Conservation (phyloP, 1,284 basidiomycete genomes). For the Ustilago shanxiensis region DNA sequence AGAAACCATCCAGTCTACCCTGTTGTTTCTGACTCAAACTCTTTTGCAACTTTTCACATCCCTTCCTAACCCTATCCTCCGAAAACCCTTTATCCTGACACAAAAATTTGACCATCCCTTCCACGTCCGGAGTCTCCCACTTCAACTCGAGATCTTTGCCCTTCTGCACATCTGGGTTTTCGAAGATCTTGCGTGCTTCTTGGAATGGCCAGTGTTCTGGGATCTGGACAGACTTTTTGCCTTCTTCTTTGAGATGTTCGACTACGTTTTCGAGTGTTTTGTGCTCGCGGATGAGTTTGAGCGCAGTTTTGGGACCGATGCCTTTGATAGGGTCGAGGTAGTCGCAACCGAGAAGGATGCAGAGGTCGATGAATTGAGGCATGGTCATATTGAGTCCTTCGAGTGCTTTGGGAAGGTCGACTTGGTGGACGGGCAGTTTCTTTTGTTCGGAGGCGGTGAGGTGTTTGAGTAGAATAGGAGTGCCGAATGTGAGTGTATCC, state of each 20-base stretch:
- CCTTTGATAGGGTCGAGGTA: slow-evolving; percentile 97
- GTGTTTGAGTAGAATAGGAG: slow-evolving; percentile 92
- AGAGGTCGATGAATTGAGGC: slow-evolving; percentile 95
- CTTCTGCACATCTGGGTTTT: slow-evolving; percentile 87
- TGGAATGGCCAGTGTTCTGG: slow-evolving; percentile 98
- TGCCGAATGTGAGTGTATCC: slow-evolving; percentile 96
- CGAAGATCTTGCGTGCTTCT: slow-evolving; percentile 90
- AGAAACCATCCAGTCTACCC: slow-evolving; percentile 95
- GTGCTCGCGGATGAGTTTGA: slow-evolving; percentile 91
- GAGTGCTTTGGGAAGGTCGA: slow-evolving; percentile 84
- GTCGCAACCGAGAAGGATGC: slow-evolving; percentile 96
- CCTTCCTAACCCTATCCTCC: slow-evolving; percentile 95
- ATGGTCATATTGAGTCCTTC: slow-evolving; percentile 92
- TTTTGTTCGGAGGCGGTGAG: slow-evolving; percentile 99
- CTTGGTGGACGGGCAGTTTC: slow-evolving; percentile 96
- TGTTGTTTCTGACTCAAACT: slow-evolving; percentile 92
- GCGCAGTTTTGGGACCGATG: slow-evolving; percentile 92
- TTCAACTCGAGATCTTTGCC: slow-evolving; percentile 92
- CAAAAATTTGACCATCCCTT: slow-evolving; percentile 93
- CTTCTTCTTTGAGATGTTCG: slow-evolving; percentile 76
- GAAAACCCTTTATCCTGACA: slow-evolving; percentile 98
- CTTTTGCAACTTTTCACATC: slow-evolving; percentile 90
- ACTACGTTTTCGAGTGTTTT: slow-evolving; percentile 85
- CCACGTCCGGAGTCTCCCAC: slow-evolving; percentile 93
- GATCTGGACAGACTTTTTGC: slow-evolving; percentile 73